phyloP scores from a whole-genome alignment of 306 rosid species.

The Cicer bijugum region DNA sequence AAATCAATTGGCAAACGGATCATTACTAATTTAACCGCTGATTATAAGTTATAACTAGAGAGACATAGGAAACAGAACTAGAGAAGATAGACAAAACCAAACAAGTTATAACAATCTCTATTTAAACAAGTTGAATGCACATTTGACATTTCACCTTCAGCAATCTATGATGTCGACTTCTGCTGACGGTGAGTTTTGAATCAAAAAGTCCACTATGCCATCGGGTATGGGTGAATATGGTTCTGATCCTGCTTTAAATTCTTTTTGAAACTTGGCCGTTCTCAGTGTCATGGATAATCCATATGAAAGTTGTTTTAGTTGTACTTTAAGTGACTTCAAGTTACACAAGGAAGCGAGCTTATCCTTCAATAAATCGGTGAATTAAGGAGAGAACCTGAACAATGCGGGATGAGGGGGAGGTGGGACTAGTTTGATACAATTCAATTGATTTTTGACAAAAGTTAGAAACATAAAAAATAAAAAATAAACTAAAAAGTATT shows the following conservation, averaged over 20 bases:
- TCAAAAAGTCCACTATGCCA: constrained; percentile 42
- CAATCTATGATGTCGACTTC: constrained; percentile 35
- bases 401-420: neutral
- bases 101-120: neutral
- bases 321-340: constrained; percentile 30
- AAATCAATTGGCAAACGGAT: too few species aligned
- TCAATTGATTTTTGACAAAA: constrained; percentile 2
- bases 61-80: neutral
- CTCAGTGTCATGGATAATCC: constrained; percentile 37
- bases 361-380: neutral
- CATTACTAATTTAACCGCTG: neutral
- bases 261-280: constrained; percentile 34
- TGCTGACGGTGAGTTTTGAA: constrained; percentile 46
- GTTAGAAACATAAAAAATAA: neutral
- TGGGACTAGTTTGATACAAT: neutral
- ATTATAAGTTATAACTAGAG: constrained; percentile 7
- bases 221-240: constrained; percentile 30
- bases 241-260: neutral
- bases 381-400: constrained; percentile 23
- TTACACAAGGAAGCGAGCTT: too few species aligned
- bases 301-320: constrained; percentile 39
- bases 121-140: constrained; percentile 8
- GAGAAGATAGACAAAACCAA: constrained; percentile 17
- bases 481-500: too few species aligned
- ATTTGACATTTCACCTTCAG: constrained; percentile 41